Conservation (phyloP, 345 rosid genomes). For the Eucalyptus leucophloia region DNA sequence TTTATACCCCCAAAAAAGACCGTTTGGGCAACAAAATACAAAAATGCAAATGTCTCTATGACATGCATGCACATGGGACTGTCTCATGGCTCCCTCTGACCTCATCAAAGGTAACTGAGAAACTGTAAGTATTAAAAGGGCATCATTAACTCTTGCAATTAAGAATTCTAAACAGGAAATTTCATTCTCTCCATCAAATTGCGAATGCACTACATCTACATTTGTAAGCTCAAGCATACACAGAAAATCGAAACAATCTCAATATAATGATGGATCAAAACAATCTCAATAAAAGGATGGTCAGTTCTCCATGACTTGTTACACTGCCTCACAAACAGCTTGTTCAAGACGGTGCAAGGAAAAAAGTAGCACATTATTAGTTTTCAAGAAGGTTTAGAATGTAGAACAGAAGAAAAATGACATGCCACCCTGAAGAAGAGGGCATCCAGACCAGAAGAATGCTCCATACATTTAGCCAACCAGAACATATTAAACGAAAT, state of each 20-base stretch:
- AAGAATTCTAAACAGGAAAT: neutral
- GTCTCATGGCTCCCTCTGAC: neutral
- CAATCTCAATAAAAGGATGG: neutral
- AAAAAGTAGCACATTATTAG: neutral
- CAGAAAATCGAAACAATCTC: neutral
- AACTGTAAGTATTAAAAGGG: neutral
- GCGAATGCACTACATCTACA: neutral
- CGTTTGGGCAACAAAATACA: neutral
- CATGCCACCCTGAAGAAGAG: neutral
- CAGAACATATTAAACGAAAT: neutral
- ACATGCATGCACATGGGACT: neutral
- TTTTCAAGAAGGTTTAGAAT: neutral
- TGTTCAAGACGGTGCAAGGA: neutral
- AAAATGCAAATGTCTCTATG: neutral
- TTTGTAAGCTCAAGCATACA: neutral
- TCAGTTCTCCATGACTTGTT: neutral
- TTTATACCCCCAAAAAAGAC: neutral
- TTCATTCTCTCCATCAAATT: neutral
- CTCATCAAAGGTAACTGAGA: neutral
- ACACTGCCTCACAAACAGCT: neutral
- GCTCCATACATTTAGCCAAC: neutral
- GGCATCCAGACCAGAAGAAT: neutral
- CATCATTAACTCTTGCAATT: neutral
- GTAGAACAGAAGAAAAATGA: neutral
- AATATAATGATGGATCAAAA: neutral